Evolutionary conservation across 1,284 basidiomycete species (phyloP).

Genomic region (Melampsora americana): DNA sequence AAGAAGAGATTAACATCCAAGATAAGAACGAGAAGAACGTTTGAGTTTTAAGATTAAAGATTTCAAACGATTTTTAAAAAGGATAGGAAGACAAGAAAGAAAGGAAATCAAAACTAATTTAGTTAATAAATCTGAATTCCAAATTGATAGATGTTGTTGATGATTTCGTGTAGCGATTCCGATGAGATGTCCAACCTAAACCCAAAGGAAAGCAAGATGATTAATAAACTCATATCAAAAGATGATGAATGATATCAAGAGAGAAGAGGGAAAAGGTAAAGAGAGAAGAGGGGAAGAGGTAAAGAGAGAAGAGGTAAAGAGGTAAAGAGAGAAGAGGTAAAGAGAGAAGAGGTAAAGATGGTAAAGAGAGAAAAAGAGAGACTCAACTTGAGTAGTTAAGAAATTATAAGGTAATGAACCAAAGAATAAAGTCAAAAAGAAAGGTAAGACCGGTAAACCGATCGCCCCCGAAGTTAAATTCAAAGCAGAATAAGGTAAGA

Average conservation of each 20-base stretch:
- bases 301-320: background rate
- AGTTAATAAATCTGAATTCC: too few relatives aligned
- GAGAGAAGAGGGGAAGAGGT: background rate
- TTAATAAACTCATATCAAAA: background rate
- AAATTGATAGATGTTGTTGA: too few relatives aligned
- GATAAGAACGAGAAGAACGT: too few relatives aligned
- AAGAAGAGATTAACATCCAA: too few relatives aligned
- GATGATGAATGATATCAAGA: too few relatives aligned
- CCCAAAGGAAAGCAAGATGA: too few relatives aligned
- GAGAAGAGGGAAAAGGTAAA: background rate
- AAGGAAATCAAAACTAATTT: too few relatives aligned
- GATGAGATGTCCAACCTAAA: too few relatives aligned
- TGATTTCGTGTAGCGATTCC: too few relatives aligned
- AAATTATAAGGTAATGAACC: slow-evolving; percentile 53
- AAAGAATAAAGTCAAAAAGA: slow-evolving; percentile 51
- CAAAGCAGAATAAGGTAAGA: slow-evolving; percentile 42
- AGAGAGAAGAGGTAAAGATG: background rate
- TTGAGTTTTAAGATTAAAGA: too few relatives aligned
- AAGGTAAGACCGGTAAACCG: slow-evolving; percentile 49
- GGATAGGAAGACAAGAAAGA: too few relatives aligned
- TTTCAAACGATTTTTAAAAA: too few relatives aligned
- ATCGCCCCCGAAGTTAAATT: slow-evolving; percentile 51
- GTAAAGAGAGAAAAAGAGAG: background rate
- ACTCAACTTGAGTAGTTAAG: slow-evolving; percentile 46
- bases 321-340: background rate